A percentile compares a stretch with the other conserved stretches of the same genome.
Evolutionary conservation across 805 yeast genomes (phyloP).

Genomic region (Yarrowia porcina): DNA sequence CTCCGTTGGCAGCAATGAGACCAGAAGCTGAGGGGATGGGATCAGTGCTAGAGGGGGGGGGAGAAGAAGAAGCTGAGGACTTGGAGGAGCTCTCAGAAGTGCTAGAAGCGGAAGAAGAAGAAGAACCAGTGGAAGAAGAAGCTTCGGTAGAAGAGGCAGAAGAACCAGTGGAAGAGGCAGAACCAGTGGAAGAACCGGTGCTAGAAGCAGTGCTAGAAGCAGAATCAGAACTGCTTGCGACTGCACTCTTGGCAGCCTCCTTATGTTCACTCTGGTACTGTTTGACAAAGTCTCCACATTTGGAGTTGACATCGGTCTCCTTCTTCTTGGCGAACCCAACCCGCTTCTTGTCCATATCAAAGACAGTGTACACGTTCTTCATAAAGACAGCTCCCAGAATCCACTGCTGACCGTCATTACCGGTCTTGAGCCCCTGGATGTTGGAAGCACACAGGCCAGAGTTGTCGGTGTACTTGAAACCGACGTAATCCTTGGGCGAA

Average conservation of each 20-base stretch:
- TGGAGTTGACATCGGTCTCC: constrained; percentile 1
- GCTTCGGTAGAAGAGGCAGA: not conserved
- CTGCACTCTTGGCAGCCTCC: not conserved
- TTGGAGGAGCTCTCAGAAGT: not conserved
- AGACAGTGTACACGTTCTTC: constrained; percentile 53
- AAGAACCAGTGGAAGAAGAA: not conserved
- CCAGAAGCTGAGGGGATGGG: not conserved
- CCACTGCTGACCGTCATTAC: constrained; percentile 48
- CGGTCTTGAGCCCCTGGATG: constrained; percentile 53
- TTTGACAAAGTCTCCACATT: not conserved
- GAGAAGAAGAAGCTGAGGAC: not conserved
- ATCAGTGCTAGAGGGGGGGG: not conserved
- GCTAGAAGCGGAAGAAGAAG: not conserved
- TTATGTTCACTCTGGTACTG: not conserved
- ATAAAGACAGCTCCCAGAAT: constrained; percentile 63
- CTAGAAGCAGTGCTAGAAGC: not conserved
- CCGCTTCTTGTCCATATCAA: constrained; percentile 49
- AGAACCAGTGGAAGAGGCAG: not conserved
- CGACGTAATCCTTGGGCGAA: constrained; percentile 47
- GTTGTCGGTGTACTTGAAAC: constrained; percentile 43
- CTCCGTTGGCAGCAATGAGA: not conserved
- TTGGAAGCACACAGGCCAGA: constrained; percentile 62
- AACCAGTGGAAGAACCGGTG: not conserved
- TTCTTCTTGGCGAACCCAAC: constrained; percentile 55
- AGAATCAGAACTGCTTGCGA: not conserved